Conservation (phyloP, 2,329 filamentous ascomycete genomes). For the Cadophora malorum region DNA sequence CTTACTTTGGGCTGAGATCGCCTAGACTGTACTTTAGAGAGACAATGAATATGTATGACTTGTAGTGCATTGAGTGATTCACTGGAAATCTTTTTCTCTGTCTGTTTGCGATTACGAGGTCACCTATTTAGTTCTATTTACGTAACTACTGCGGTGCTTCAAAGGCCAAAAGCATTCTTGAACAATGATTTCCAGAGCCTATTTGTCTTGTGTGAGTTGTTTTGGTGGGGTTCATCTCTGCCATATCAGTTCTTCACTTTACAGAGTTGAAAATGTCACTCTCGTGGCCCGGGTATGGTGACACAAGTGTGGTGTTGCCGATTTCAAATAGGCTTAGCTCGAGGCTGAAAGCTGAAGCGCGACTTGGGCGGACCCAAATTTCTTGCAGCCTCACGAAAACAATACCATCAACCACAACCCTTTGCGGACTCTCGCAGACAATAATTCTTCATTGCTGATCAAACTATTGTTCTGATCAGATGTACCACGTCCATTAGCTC, state of each 20-base stretch:
- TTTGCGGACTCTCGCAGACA: neutral
- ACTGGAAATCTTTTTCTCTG: neutral
- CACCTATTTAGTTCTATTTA: neutral
- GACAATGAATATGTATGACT: slow-evolving; percentile 31
- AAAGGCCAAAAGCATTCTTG: neutral
- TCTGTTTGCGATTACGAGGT: too few relatives aligned
- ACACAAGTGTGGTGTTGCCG: neutral
- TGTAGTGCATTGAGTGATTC: slow-evolving; percentile 11
- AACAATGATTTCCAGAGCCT: neutral
- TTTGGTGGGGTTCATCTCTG: neutral
- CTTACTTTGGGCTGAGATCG: slow-evolving; percentile 24
- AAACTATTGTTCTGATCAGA: slow-evolving; percentile 21
- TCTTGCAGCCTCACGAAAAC: slow-evolving; percentile 8
- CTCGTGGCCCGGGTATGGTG: neutral
- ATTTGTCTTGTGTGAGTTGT: neutral
- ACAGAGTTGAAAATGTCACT: neutral
- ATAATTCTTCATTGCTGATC: neutral
- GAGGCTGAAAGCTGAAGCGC: slow-evolving; percentile 6
- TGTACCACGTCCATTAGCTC: slow-evolving; percentile 23
- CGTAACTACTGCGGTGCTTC: neutral
- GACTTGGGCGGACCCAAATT: neutral
- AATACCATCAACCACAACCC: neutral
- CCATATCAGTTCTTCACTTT: neutral
- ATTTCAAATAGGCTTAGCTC: slow-evolving; percentile 2
- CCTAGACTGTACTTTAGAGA: slow-evolving; percentile 46